A percentile compares a stretch with the other conserved stretches of the same genome.
Evolutionary conservation across 2,329 filamentous ascomycete species (phyloP).

Genomic region (Aplosporella prunicola): DNA sequence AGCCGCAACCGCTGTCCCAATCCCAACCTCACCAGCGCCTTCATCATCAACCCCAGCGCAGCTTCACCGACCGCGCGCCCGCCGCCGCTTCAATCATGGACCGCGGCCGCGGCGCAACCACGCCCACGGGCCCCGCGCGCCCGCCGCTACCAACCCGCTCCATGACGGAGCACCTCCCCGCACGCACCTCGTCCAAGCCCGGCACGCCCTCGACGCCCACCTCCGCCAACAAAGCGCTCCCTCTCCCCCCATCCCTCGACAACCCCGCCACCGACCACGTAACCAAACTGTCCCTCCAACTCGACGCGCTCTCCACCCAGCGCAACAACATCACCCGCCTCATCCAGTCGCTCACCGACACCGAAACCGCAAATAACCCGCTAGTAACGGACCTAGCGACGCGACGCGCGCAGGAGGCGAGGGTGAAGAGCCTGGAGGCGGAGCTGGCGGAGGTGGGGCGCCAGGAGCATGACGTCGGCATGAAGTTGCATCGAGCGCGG

Average conservation of each 20-base stretch:
- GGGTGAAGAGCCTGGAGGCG: conserved; percentile 27
- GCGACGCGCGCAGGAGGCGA: conserved; percentile 24
- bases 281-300: conserved; percentile 27
- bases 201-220: conserved; percentile 20
- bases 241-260: conserved; percentile 21
- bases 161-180: conserved; percentile 19
- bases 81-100: too few relatives aligned
- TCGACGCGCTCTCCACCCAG: conserved; percentile 29
- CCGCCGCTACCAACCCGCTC: too few relatives aligned
- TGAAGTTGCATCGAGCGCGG: conserved; percentile 31
- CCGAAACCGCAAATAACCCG: conserved; percentile 28
- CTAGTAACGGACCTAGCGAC: conserved; percentile 28
- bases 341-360: conserved; percentile 24
- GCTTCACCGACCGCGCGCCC: not conserved
- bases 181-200: too few relatives aligned
- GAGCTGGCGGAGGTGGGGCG: conserved; percentile 28
- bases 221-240: conserved; percentile 27
- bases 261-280: conserved; percentile 22
- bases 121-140: too few relatives aligned
- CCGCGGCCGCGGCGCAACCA: conserved; percentile 11
- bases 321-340: conserved; percentile 29
- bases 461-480: conserved; percentile 31
- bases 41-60: too few relatives aligned
- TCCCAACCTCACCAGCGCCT: conserved; percentile 1
- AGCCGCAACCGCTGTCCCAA: not conserved